A percentile compares a stretch with the other conserved stretches of the same genome.
phyloP scores from a whole-genome alignment of 495 filamentous ascomycete genomes.

The Bombardia bombarda region DNA sequence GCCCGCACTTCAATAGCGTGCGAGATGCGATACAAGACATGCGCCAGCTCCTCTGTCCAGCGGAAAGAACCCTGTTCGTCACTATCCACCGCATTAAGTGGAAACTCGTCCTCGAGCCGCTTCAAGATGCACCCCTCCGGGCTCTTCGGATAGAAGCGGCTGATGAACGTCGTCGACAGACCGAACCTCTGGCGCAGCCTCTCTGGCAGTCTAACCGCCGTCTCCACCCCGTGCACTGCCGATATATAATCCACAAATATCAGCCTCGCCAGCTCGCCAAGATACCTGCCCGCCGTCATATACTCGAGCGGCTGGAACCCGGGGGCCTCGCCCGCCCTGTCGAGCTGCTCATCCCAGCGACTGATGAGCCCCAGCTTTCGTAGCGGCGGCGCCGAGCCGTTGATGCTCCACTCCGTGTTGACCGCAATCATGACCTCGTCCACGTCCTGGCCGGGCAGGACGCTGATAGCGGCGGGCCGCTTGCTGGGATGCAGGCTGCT shows the following conservation, averaged over 20 bases:
- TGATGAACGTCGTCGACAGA: slow-evolving; percentile 65
- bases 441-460: slow-evolving; percentile 51
- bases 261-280: slow-evolving; percentile 73
- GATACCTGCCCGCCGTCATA: slow-evolving; percentile 76
- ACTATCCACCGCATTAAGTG: slow-evolving; percentile 29
- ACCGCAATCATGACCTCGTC: slow-evolving; percentile 58
- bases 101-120: slow-evolving; percentile 46
- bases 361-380: slow-evolving; percentile 56
- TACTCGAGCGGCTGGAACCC: slow-evolving; percentile 86
- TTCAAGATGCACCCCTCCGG: slow-evolving; percentile 38
- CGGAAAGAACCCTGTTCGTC: slow-evolving; percentile 33
- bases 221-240: slow-evolving; percentile 27
- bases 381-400: slow-evolving; percentile 60
- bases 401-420: slow-evolving; percentile 85
- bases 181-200: slow-evolving; percentile 56
- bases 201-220: slow-evolving; percentile 41
- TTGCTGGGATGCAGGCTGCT: slow-evolving; percentile 58
- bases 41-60: slow-evolving; percentile 52
- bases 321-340: slow-evolving; percentile 56
- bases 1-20: slow-evolving; percentile 59
- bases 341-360: slow-evolving; percentile 62
- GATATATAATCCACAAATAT: slow-evolving; percentile 61
- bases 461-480: slow-evolving; percentile 36
- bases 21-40: slow-evolving; percentile 52
- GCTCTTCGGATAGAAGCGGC: slow-evolving; percentile 49